Conservation (phyloP, 1,284 basidiomycete genomes). For the Marasmius tenuissimus region DNA sequence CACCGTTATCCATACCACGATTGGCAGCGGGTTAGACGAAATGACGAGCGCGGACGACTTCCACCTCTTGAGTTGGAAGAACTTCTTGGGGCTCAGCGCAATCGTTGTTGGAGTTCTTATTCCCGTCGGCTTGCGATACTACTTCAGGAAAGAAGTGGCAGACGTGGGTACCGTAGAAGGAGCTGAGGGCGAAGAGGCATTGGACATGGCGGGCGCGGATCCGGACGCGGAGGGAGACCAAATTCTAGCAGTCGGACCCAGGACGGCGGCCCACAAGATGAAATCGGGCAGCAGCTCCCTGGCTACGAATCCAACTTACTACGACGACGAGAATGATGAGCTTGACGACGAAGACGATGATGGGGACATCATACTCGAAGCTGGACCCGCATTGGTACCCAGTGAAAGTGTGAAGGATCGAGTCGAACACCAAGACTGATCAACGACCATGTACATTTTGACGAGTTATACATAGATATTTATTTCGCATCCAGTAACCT, state of each 20-base stretch:
- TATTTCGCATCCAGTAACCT: background rate
- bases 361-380: slow-evolving; percentile 65
- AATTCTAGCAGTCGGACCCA: slow-evolving; percentile 54
- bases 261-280: slow-evolving; percentile 35
- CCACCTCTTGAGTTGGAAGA: slow-evolving; percentile 86
- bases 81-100: slow-evolving; percentile 80
- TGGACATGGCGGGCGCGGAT: slow-evolving; percentile 16
- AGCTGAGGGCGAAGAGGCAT: slow-evolving; percentile 14
- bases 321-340: slow-evolving; percentile 41
- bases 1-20: slow-evolving; percentile 92
- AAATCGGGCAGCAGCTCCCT: slow-evolving; percentile 27
- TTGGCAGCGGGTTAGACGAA: slow-evolving; percentile 90
- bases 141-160: slow-evolving; percentile 57
- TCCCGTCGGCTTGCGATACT: slow-evolving; percentile 84
- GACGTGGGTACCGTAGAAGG: slow-evolving; percentile 39
- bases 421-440: slow-evolving; percentile 21
- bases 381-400: slow-evolving; percentile 47
- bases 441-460: background rate
- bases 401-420: background rate
- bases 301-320: slow-evolving; percentile 33
- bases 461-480: background rate
- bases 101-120: slow-evolving; percentile 90
- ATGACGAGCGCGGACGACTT: slow-evolving; percentile 95
- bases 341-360: slow-evolving; percentile 36
- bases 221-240: slow-evolving; percentile 41